A percentile compares a stretch with the other conserved stretches of the same genome.
Evolutionary conservation across 2,329 filamentous ascomycete genomes (phyloP).

Genomic region (Calonectria pseudoreteaudii): DNA sequence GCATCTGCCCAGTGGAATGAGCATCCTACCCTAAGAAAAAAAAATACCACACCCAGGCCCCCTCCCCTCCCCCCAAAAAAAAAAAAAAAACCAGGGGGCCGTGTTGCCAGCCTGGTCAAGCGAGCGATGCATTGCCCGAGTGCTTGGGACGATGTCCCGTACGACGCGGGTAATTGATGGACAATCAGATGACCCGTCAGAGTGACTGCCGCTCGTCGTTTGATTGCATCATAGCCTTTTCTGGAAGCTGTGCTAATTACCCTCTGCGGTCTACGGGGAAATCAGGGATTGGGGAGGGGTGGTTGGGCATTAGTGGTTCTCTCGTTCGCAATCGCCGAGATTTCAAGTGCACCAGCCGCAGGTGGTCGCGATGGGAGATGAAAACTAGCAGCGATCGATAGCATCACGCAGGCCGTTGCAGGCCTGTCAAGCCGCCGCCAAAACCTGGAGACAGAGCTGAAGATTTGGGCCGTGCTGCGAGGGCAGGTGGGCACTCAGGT

Average conservation of each 20-base stretch:
- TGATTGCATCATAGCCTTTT: slow-evolving; percentile 23
- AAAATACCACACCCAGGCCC: background rate
- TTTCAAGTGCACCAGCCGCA: slow-evolving; percentile 26
- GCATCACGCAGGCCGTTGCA: background rate
- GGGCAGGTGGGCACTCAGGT: slow-evolving; percentile 34
- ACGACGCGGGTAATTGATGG: slow-evolving; percentile 10
- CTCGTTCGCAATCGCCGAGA: slow-evolving; percentile 41
- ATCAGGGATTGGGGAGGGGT: slow-evolving; percentile 5
- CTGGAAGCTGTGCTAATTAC: slow-evolving; percentile 13
- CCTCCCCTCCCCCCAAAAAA: no score
- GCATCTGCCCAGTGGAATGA: slow-evolving; percentile 5
- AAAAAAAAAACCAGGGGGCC: slow-evolving; percentile 9
- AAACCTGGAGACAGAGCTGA: slow-evolving; percentile 6
- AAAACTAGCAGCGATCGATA: slow-evolving; percentile 36
- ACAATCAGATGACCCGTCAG: slow-evolving; percentile 20
- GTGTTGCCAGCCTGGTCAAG: slow-evolving; percentile 23
- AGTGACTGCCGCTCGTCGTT: slow-evolving; percentile 12
- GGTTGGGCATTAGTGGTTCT: slow-evolving; percentile 1
- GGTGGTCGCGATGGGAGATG: slow-evolving; percentile 29
- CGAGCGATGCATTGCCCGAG: slow-evolving; percentile 29
- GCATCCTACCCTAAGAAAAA: background rate
- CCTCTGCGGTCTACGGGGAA: background rate
- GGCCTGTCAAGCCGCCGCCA: background rate
- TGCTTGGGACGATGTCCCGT: slow-evolving; percentile 21
- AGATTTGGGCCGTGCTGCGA: slow-evolving; percentile 31